These are phyloP conservation scores for Rhodomyrtus tomentosa DNA, from an alignment of 345 rosid genomes.

Conservation along the genomic window DNA sequence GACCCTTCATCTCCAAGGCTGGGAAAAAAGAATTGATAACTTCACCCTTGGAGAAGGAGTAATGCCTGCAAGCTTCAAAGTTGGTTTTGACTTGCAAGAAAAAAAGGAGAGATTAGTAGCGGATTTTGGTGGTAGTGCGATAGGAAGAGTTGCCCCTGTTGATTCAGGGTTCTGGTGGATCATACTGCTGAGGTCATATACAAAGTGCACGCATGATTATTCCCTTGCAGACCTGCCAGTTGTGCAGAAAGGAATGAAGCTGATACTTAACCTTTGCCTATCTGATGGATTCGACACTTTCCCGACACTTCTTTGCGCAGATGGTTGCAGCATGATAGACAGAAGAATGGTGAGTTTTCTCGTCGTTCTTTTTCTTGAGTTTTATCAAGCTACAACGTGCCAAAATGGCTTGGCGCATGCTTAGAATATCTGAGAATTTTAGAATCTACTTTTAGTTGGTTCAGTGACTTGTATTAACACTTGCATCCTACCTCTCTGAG, in stretches of 20 bases:
- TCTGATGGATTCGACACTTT: slow-evolving; percentile 56
- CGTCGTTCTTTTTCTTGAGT: background rate
- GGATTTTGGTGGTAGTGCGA: slow-evolving; percentile 54
- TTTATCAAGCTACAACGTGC: background rate
- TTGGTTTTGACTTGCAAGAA: slow-evolving; percentile 16
- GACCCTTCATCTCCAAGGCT: slow-evolving; percentile 41
- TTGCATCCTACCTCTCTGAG: background rate
- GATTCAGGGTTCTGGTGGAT: slow-evolving; percentile 78
- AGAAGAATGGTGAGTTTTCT: slow-evolving; percentile 39
- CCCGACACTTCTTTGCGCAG: slow-evolving; percentile 54
- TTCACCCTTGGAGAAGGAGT: slow-evolving; percentile 49
- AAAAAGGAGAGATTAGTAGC: slow-evolving; percentile 28
- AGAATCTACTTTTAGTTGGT: background rate
- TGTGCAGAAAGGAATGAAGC: slow-evolving; percentile 46
- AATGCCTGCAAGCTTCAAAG: slow-evolving; percentile 54
- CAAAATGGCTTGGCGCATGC: background rate
- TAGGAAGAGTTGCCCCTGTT: slow-evolving; percentile 53
- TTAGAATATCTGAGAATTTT: background rate
- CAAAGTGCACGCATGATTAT: slow-evolving; percentile 41
- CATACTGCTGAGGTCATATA: slow-evolving; percentile 43
- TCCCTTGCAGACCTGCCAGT: slow-evolving; percentile 30
- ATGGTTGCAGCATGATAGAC: slow-evolving; percentile 62
- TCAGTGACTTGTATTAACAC: background rate
- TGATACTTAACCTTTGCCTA: slow-evolving; percentile 38
- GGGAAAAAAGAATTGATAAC: slow-evolving; percentile 44